Base-by-base conservation (phyloP, 768 basidiomycete genomes). In the Russula compacta region DNA sequence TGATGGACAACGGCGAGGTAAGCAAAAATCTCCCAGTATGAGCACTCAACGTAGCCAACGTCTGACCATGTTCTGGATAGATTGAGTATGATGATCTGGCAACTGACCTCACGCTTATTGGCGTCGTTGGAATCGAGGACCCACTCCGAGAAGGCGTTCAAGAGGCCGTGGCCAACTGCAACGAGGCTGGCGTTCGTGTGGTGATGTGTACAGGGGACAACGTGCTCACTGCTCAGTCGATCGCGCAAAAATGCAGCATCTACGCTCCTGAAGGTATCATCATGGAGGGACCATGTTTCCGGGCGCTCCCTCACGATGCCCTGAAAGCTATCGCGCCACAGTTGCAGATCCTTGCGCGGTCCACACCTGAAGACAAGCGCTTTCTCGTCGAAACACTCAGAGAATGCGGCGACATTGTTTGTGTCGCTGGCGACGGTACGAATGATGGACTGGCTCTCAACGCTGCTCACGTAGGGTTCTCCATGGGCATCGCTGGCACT, bases 131-230 rank as follows among this genome's bases (percentile, higher is more conserved):
- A 68, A 98, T 99, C 68, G 95, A 99, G 70, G 97, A 99, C 70
- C 97, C 95, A 46, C 81, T 99, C 4, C 89, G 95, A 38, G 80
- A 83, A 0, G 93, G 95, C 70, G 97, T 98, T 32, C 83, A 83
- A 15, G 82, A 93, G 12, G 94, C 95, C n/a, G 95, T 99, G 47
- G 78, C 81, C 48, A 85, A 90, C 69, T 98, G 95, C 70, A 84
- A 84, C 68, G 81, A 78, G 55, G 95, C 97, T 46, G 95, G 95
- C 63, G 94, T 99, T 12, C 78, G 81, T 24, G 86, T 98, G 75
- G 98, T 95, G 77, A 99, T 98, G 95, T 95, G 92, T 71, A 98
- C 97, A 0, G 97, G 95, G 66, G 95, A 98, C 73, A 98, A 97
- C 66, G 92, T 94, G 53, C 83, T 98, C 54, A 95, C 91, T 0